phyloP scores from a whole-genome alignment of 768 basidiomycete species.

The Suillus sp. region DNA sequence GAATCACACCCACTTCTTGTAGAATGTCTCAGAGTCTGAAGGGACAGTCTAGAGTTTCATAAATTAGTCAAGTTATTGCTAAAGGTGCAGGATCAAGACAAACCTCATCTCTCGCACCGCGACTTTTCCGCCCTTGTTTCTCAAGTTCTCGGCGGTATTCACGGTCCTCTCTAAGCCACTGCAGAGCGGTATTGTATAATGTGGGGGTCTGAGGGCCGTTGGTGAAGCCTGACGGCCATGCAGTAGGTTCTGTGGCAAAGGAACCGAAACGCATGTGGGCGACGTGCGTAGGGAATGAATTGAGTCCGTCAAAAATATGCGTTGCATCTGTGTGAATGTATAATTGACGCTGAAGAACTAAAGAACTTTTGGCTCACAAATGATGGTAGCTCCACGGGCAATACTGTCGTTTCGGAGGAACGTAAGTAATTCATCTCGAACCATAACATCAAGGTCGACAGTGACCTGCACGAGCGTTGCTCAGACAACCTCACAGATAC shows the following conservation, averaged over 20 bases:
- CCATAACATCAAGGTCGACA: slow-evolving; percentile 95
- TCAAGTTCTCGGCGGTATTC: slow-evolving; percentile 62
- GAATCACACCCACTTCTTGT: slow-evolving; percentile 62
- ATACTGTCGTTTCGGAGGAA: slow-evolving; percentile 87
- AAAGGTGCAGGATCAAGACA: slow-evolving; percentile 18
- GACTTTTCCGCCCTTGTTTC: slow-evolving; percentile 53
- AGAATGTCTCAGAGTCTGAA: slow-evolving; percentile 82
- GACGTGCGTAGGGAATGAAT: slow-evolving; percentile 90
- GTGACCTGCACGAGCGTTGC: slow-evolving; percentile 63
- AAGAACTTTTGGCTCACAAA: slow-evolving; percentile 57
- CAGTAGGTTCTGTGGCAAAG: slow-evolving; percentile 63
- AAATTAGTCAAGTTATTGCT: background rate
- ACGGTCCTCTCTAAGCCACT: slow-evolving; percentile 88
- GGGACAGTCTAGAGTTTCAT: slow-evolving; percentile 50
- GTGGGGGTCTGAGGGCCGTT: slow-evolving; percentile 27
- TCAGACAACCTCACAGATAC: slow-evolving; percentile 11
- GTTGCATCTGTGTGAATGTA: slow-evolving; percentile 70
- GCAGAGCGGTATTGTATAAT: slow-evolving; percentile 75
- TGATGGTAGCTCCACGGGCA: slow-evolving; percentile 77
- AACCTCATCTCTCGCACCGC: slow-evolving; percentile 66
- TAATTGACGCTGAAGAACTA: slow-evolving; percentile 13
- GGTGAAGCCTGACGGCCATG: slow-evolving; percentile 61
- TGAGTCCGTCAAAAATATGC: slow-evolving; percentile 94
- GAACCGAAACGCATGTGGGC: slow-evolving; percentile 88
- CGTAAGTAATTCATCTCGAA: slow-evolving; percentile 84